Conservation (phyloP, 2,329 filamentous ascomycete genomes). For the Xylaria hypoxylon region DNA sequence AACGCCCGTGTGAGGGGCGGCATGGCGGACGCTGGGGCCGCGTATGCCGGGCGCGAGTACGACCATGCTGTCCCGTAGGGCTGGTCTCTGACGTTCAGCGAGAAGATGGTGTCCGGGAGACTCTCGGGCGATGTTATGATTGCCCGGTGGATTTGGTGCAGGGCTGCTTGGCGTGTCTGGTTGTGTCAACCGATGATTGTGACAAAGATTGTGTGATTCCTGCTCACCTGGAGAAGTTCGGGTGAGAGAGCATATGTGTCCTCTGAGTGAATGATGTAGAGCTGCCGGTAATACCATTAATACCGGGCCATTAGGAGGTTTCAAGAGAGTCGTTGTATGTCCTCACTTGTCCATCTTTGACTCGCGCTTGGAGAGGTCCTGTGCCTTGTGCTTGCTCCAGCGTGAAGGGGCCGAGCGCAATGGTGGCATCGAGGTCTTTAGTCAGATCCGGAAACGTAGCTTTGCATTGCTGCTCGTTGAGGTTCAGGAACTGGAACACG, state of each 20-base stretch:
- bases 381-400: slow-evolving; percentile 21
- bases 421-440: slow-evolving; percentile 17
- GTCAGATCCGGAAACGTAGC: slow-evolving; percentile 24
- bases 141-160: slow-evolving; percentile 35
- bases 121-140: slow-evolving; percentile 19
- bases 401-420: slow-evolving; percentile 29
- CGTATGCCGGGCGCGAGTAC: slow-evolving; percentile 26
- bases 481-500: slow-evolving; percentile 11
- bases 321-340: not conserved
- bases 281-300: slow-evolving; percentile 13
- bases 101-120: slow-evolving; percentile 29
- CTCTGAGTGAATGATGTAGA: slow-evolving; percentile 30
- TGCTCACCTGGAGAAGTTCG: slow-evolving; percentile 30
- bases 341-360: slow-evolving; percentile 24
- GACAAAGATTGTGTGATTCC: not conserved
- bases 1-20: slow-evolving; percentile 27
- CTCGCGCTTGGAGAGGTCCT: slow-evolving; percentile 26
- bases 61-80: slow-evolving; percentile 31
- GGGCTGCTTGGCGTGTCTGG: slow-evolving; percentile 28
- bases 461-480: slow-evolving; percentile 26
- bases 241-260: slow-evolving; percentile 1
- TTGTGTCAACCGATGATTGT: not conserved
- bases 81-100: slow-evolving; percentile 32
- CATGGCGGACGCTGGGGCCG: slow-evolving; percentile 12
- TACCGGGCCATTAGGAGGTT: not conserved